These are phyloP conservation scores for Polytolypa hystricis DNA, from an alignment of 2,329 filamentous ascomycete species.

Conservation along the genomic window DNA sequence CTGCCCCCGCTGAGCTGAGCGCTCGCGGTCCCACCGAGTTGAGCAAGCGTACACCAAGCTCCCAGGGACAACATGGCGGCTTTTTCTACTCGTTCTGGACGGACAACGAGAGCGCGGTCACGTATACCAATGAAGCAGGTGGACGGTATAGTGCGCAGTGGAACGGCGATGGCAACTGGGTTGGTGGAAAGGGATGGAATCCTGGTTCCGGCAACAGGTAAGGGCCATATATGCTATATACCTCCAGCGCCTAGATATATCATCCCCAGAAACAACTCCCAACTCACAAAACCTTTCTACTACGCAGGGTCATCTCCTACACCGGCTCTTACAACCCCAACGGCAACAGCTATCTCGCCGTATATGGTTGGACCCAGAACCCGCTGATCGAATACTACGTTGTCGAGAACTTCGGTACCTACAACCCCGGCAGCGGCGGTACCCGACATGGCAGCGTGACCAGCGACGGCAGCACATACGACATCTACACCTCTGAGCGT, in stretches of 20 bases:
- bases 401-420: slow-evolving; percentile 1
- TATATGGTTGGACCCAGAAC: slow-evolving; percentile 26
- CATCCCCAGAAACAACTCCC: background rate
- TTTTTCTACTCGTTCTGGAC: slow-evolving; percentile 54
- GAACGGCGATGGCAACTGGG: slow-evolving; percentile 40
- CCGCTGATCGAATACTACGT: slow-evolving; percentile 7
- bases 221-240: slow-evolving; percentile 5
- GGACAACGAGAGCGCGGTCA: slow-evolving; percentile 40
- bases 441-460: slow-evolving; percentile 23
- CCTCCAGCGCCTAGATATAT: too few species aligned
- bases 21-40: too few species aligned
- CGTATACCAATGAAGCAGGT: slow-evolving; percentile 44
- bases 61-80: slow-evolving; percentile 44
- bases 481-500: slow-evolving; percentile 20
- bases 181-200: slow-evolving; percentile 43
- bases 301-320: slow-evolving; percentile 39
- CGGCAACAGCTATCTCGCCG: slow-evolving; percentile 16
- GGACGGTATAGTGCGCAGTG: slow-evolving; percentile 43
- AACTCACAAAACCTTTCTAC: background rate
- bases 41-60: slow-evolving; percentile 29
- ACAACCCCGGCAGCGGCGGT: slow-evolving; percentile 1
- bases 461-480: slow-evolving; percentile 22
- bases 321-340: slow-evolving; percentile 35
- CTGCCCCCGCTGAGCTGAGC: slow-evolving; percentile 6
- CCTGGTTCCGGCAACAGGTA: slow-evolving; percentile 25